A percentile compares a stretch with the other conserved stretches of the same genome.
Conservation (phyloP, 768 basidiomycete species). For the Boletellus sp. region DNA sequence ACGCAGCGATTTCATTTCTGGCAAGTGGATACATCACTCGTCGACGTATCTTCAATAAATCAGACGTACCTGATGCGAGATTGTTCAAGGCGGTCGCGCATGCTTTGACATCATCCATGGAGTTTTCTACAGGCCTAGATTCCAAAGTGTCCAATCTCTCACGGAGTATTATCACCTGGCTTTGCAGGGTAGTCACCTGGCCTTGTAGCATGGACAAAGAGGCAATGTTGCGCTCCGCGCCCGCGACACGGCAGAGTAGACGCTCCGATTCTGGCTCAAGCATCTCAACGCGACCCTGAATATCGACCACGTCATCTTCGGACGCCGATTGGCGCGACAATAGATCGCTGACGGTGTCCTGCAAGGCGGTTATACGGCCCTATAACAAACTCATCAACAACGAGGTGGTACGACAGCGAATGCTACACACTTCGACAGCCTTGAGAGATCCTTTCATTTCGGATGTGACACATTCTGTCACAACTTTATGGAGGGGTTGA, state of each 20-base stretch:
- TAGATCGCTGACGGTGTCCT: conserved; percentile 16
- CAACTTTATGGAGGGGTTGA: conserved; percentile 11
- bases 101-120: conserved; percentile 22
- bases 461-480: conserved; percentile 20
- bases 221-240: conserved; percentile 31
- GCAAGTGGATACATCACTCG: background rate
- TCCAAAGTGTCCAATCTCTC: conserved; percentile 19
- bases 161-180: conserved; percentile 19
- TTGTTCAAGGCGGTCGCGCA: conserved; percentile 36
- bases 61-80: conserved; percentile 41
- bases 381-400: conserved; percentile 6
- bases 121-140: conserved; percentile 4
- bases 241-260: conserved; percentile 24
- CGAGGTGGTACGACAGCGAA: background rate
- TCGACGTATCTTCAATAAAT: background rate
- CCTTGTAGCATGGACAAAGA: conserved; percentile 26
- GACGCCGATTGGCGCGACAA: conserved; percentile 22
- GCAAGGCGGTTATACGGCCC: conserved; percentile 25
- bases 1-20: conserved; percentile 46
- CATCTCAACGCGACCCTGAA: conserved; percentile 37
- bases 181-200: conserved; percentile 20
- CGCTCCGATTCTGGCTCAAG: conserved; percentile 35
- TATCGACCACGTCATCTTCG: conserved; percentile 31
- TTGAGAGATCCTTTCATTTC: conserved; percentile 23
- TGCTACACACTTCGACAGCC: conserved; percentile 18